Evolutionary conservation across 768 basidiomycete species (phyloP).

Genomic region (Russula abietina): DNA sequence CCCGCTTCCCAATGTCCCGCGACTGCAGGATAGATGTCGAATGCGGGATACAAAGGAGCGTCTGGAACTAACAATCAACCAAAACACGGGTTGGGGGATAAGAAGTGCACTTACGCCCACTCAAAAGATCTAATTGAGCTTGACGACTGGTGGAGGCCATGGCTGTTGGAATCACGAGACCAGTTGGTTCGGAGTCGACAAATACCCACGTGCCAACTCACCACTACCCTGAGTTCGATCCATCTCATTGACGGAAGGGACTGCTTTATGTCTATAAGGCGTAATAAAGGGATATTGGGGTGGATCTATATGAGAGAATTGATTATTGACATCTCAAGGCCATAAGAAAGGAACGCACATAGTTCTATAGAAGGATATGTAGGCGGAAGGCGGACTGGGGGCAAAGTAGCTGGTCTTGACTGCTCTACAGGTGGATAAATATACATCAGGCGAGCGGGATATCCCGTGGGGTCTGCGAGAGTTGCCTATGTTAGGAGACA

Average conservation of each 20-base stretch:
- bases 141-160: not conserved
- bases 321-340: not conserved
- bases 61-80: not conserved
- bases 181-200: not conserved
- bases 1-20: not conserved
- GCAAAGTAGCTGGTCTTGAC: not conserved
- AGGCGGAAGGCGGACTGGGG: not conserved
- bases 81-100: not conserved
- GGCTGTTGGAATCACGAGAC: not conserved
- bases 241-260: not conserved
- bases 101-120: not conserved
- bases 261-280: not conserved
- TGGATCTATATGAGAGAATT: conserved; percentile 1
- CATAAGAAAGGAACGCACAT: conserved; percentile 8
- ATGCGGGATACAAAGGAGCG: conserved; percentile 3
- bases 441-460: conserved; percentile 9
- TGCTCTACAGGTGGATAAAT: conserved; percentile 5
- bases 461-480: conserved; percentile 11
- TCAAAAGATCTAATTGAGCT: not conserved
- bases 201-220: not conserved
- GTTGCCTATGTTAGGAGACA: not conserved
- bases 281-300: conserved; percentile 5
- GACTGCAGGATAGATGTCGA: conserved; percentile 10
- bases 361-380: conserved; percentile 5
- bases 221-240: not conserved